Base-by-base conservation (phyloP, 2,329 filamentous ascomycete genomes). In the Chalaropsis thielavioides region DNA sequence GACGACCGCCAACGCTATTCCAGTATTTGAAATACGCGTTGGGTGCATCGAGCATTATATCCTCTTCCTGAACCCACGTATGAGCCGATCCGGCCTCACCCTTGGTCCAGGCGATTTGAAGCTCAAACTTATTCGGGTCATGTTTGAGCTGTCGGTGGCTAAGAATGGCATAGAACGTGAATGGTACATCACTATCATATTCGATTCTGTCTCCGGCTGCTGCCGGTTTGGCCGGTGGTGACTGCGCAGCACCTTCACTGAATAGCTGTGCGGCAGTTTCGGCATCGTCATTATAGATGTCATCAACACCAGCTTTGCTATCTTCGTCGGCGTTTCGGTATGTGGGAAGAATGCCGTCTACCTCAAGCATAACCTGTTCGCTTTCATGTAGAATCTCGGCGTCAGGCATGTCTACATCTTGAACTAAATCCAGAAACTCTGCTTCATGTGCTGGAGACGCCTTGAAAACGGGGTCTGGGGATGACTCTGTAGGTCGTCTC, bases 61-160 rank as follows among this genome's bases (percentile, higher is more conserved):
- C 63, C 24, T 67, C 66, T 24, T 67, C 66, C 1, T 24, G 54
- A 5, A 59, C 40, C 66, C 66, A 67, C 2, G 58, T 60, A 38
- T 43, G 51, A 3, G 19, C 24, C 7, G 40, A 13, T 35, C 27
- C 24, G 11, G 24, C 10, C 8, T 61, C 59, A 19, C 38, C 35
- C 22, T 19, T 10, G 13, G 58, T 31, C 66, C 66, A 67, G 19
- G 40, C 46, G 35, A 67, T 54, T 40, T 51, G 22, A 8, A 67
- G 51, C 35, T 67, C 66, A 24, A 67, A 67, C 19, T 49, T 46
- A 11, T 67, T 66, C n/a, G 43, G 62, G 38, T 66, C 62, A 10
- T 27, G 3, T 3, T 40, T 17, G n/a, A 66, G 49, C 15, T 44
- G 35, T 13, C 65, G 61, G 19, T 66, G 65, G 8, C 24, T 41